These are phyloP conservation scores for Buddleja alternifolia DNA, from an alignment of 257 asterid genomes.

Conservation along the genomic window DNA sequence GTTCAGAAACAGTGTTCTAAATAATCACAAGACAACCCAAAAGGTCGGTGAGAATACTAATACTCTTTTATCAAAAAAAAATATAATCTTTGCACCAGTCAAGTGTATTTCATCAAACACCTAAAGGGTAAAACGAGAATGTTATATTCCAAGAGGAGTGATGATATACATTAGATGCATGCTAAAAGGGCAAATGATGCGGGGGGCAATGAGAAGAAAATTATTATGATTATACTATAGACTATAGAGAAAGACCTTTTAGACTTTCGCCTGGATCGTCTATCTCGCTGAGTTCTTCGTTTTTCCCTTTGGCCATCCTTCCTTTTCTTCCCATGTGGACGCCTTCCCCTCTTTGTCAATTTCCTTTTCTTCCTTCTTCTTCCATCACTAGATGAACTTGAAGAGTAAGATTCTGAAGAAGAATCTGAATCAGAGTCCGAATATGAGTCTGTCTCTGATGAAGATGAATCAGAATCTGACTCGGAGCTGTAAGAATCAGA, in stretches of 20 bases:
- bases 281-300: conserved; percentile 46
- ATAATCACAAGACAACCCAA: conserved; percentile 17
- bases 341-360: conserved; percentile 50
- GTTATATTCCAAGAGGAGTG: conserved; percentile 9
- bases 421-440: conserved; percentile 66
- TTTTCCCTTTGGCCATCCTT: conserved; percentile 44
- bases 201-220: conserved; percentile 20
- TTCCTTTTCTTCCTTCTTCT: conserved; percentile 77
- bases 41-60: not conserved
- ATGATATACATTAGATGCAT: conserved; percentile 5
- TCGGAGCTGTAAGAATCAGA: conserved; percentile 84
- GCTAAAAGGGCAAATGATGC: not conserved
- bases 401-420: conserved; percentile 62
- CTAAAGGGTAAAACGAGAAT: not conserved
- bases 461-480: conserved; percentile 64
- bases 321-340: conserved; percentile 49
- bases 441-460: conserved; percentile 67
- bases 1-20: not conserved
- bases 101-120: conserved; percentile 20
- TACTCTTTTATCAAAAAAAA: not conserved
- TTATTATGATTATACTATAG: conserved; percentile 2
- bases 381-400: conserved; percentile 87
- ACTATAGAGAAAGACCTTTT: conserved; percentile 47
- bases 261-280: conserved; percentile 53
- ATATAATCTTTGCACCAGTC: not conserved